Base-by-base conservation (phyloP, 2,329 filamentous ascomycete genomes). In the Xylaria sp. region DNA sequence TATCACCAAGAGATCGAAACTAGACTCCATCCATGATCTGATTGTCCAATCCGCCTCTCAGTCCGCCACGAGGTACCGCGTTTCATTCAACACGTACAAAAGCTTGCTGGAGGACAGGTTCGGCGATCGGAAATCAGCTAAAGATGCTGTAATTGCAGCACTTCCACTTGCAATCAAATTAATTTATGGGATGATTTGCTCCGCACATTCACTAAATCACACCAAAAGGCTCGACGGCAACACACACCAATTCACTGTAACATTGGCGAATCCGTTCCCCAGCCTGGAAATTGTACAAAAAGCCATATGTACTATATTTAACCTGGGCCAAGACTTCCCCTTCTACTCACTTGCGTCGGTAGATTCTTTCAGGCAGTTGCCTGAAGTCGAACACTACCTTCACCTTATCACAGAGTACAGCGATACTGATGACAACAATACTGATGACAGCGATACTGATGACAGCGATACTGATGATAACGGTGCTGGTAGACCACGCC, bases 11-110 rank as follows among this genome's bases (percentile, higher is more conserved):
- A 39, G 5, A 23, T 56, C 55, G 18, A 46, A 54, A 52, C 18
- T 63, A 23, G 4, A 34, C 20, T 63, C 60, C 3, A 44, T 63
- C 18, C 56, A 66, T 8, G 63, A 66, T 28, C 56, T 66, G 8
- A 20, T 66, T 3, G 28, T 34, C 20, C n/a, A 39, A 28, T 48
- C n/a, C 20, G 23, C 28, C 31, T 20, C 23, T n/a, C n/a, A 7
- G 9, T 0, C 8, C 4, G 18, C 5, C 5, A 2, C 5, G 12
- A 37, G 8, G 12, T 59, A 48, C 18, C 31, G 25, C 12, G 37
- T 66, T 18, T 4, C n/a, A 3, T 37, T 60, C 1, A 44, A 13
- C 37, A 37, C 37, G 7, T 66, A 18, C 3, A 20, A 50, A 20
- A 18, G n/a, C 18, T 23, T 54, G 34, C 34, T 66, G 15, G 25